These are phyloP conservation scores for Ganoderma leucocontextum DNA, from an alignment of 1,284 basidiomycete species.

Conservation along the genomic window DNA sequence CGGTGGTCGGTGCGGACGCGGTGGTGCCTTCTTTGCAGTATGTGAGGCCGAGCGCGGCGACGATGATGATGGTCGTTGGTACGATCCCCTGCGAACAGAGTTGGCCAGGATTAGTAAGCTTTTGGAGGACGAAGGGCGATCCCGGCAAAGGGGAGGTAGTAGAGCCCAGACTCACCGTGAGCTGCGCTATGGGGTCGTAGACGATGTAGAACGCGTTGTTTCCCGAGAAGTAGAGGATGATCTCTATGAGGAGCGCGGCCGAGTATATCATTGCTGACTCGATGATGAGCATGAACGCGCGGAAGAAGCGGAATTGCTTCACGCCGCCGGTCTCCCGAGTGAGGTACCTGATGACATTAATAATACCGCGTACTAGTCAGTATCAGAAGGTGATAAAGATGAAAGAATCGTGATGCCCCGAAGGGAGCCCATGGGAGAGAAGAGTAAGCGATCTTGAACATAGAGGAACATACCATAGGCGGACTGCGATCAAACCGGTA, in stretches of 20 bases:
- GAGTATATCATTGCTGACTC: constrained; percentile 52
- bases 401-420: neutral
- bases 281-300: constrained; percentile 46
- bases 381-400: neutral
- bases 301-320: constrained; percentile 42
- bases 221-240: constrained; percentile 47
- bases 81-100: constrained; percentile 36
- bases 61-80: constrained; percentile 45
- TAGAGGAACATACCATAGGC: constrained; percentile 44
- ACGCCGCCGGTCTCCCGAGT: constrained; percentile 28
- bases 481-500: constrained; percentile 45
- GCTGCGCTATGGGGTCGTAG: constrained; percentile 50
- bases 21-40: constrained; percentile 34
- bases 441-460: neutral
- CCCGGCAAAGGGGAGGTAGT: neutral
- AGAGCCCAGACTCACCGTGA: constrained; percentile 41
- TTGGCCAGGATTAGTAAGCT: too few species aligned
- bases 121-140: neutral
- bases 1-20: neutral
- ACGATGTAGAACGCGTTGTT: constrained; percentile 51
- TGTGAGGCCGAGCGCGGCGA: constrained; percentile 43
- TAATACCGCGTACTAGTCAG: neutral
- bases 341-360: constrained; percentile 39
- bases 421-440: neutral
- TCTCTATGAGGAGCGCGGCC: constrained; percentile 47